Base-by-base conservation (phyloP, 495 filamentous ascomycete species). In the Aspergillus steynii region DNA sequence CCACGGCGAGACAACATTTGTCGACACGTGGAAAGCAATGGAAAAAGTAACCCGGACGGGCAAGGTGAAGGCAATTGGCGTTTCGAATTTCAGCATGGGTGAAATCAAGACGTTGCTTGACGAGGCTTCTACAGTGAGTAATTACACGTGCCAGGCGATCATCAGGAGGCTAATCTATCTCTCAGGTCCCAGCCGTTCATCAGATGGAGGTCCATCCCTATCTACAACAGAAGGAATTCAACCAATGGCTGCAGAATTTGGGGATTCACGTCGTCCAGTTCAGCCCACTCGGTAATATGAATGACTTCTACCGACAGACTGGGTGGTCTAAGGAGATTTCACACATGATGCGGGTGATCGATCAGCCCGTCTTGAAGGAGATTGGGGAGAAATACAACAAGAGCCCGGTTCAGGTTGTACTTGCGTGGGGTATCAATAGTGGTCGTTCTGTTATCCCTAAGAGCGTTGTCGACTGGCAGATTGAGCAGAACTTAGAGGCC, bases 61-160 rank as follows among this genome's bases (percentile, higher is more conserved):
- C 31, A 87, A 86, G 66, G 71, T 77, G 31, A 81, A 72, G 61
- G 85, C 77, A 5, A 90, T 95, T 66, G 90, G 90, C 3, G 83
- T 94, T 15, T 90, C 87, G 64, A 94, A 93, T 74, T 91, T 92
- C 74, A 84, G 79, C 8, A 79, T 85, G 60, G 76, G 73, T 15
- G 86, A 92, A 64, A 71, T 91, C 54, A 85, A 91, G 76, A 77
- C 77, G 55, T 65, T 92, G 15, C 55, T 93, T 26, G 77, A 83
- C 58, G 79, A 88, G 20, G 71, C 76, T 34, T 73, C 65, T 6
- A 77, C 86, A 29, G 81, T 85, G 15, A 46, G 53, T 53, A 10
- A 3, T 42, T 25, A 25, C 8, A n/a, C 25, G 3, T 42, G n/a
- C n/a, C n/a, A n/a, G n/a, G n/a, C n/a, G 20, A 20, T 20, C 20